Evolutionary conservation across 345 rosid species (phyloP).

Genomic region (Citrus glauca): DNA sequence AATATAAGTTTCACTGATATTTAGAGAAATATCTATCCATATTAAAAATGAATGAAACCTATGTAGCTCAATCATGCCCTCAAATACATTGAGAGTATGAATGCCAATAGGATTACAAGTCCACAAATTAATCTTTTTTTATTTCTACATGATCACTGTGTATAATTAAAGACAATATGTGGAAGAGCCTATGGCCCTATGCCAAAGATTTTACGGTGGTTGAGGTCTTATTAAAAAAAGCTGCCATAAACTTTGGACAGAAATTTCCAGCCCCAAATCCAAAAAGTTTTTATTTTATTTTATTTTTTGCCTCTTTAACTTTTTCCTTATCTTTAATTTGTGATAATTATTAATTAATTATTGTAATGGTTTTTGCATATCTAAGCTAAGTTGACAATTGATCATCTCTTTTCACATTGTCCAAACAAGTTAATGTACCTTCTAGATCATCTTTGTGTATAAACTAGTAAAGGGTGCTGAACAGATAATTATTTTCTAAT

Average conservation of each 20-base stretch:
- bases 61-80: no score
- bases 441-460: background rate
- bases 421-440: background rate
- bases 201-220: background rate
- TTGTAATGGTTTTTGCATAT: background rate
- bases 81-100: no score
- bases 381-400: slow-evolving; percentile 6
- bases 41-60: no score
- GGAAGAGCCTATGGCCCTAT: background rate
- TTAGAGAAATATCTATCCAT: no score
- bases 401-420: slow-evolving; percentile 4
- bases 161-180: background rate
- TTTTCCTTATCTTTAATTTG: background rate
- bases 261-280: background rate
- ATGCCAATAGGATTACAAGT: no score
- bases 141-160: no score
- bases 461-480: background rate
- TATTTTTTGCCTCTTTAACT: background rate
- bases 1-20: no score
- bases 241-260: background rate
- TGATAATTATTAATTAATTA: background rate
- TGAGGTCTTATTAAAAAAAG: background rate
- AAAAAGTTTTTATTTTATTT: background rate
- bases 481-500: background rate
- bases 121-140: no score